Evolutionary conservation across 2,329 filamentous ascomycete species (phyloP).

Genomic region (Pseudopyrenochaeta lycopersici): DNA sequence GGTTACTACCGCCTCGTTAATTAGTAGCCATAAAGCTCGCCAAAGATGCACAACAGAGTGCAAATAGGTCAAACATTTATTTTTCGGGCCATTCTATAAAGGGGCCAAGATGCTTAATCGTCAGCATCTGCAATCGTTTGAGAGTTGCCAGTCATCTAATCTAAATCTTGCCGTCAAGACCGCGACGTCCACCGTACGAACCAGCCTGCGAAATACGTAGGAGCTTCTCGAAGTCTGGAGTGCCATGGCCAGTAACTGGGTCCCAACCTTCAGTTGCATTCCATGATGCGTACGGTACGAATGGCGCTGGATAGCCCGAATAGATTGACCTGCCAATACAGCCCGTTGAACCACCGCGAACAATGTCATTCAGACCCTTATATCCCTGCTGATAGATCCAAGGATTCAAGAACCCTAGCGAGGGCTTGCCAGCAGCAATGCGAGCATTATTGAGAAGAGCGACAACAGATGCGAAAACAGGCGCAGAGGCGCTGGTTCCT

Average conservation of each 20-base stretch:
- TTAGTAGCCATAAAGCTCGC: too few relatives aligned
- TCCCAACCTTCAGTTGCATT: slow-evolving; percentile 62
- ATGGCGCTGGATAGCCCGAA: slow-evolving; percentile 47
- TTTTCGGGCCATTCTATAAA: too few relatives aligned
- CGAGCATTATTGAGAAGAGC: slow-evolving; percentile 51
- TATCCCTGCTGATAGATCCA: slow-evolving; percentile 54
- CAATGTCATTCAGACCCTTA: slow-evolving; percentile 59
- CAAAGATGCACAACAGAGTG: too few relatives aligned
- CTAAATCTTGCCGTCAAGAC: slow-evolving; percentile 9
- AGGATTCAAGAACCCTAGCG: slow-evolving; percentile 52
- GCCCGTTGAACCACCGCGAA: slow-evolving; percentile 56
- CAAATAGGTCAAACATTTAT: too few relatives aligned
- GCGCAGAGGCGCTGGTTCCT: slow-evolving; percentile 52
- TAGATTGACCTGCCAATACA: slow-evolving; percentile 53
- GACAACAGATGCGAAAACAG: slow-evolving; percentile 49
- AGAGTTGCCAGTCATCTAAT: neutral
- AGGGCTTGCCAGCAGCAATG: slow-evolving; percentile 42
- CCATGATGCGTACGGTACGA: slow-evolving; percentile 59
- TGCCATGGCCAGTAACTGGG: slow-evolving; percentile 57
- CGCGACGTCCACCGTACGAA: slow-evolving; percentile 24
- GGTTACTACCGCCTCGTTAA: too few relatives aligned
- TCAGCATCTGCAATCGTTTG: neutral
- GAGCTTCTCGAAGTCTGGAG: slow-evolving; percentile 47
- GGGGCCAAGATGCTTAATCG: neutral
- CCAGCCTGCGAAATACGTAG: slow-evolving; percentile 33